Conservation (phyloP, 1,139 yeast species). For the Nadsonia starkeyi-henricii region DNA sequence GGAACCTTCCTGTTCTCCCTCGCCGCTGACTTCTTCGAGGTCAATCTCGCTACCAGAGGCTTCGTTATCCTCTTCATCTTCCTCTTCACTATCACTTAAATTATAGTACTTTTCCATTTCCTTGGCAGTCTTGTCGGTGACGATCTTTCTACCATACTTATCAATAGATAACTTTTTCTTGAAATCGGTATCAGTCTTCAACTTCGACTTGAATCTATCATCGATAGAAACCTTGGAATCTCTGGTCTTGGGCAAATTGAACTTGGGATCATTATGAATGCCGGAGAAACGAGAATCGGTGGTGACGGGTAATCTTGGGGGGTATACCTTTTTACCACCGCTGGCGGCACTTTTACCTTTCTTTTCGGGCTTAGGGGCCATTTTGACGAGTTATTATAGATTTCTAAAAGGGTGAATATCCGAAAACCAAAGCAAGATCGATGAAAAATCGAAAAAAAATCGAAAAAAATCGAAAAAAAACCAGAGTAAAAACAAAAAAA, state of each 20-base stretch:
- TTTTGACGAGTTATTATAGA: background rate
- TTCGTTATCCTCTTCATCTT: constrained; percentile 11
- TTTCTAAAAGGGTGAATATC: too few relatives aligned
- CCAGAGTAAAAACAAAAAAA: too few relatives aligned
- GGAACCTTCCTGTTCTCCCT: constrained; percentile 14
- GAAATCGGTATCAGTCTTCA: constrained; percentile 44
- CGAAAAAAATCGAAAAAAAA: too few relatives aligned
- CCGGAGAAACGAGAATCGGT: constrained; percentile 64
- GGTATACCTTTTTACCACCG: background rate
- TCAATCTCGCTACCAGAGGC: constrained; percentile 10
- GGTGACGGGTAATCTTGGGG: constrained; percentile 24
- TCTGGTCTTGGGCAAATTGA: constrained; percentile 57
- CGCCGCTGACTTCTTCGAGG: constrained; percentile 15
- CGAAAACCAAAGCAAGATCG: too few relatives aligned
- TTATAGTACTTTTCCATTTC: constrained; percentile 58
- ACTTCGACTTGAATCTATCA: constrained; percentile 57
- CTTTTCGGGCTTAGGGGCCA: background rate
- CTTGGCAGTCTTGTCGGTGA: constrained; percentile 27
- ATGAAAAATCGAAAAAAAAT: too few relatives aligned
- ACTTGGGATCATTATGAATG: constrained; percentile 81
- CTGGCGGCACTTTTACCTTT: background rate
- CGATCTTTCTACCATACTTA: constrained; percentile 68
- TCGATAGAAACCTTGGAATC: constrained; percentile 70
- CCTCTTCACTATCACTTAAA: constrained; percentile 28
- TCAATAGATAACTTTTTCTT: constrained; percentile 57